A percentile compares a stretch with the other conserved stretches of the same genome.
These are phyloP conservation scores for Boletus smithii DNA, from an alignment of 1,284 basidiomycete genomes.

Conservation along the genomic window DNA sequence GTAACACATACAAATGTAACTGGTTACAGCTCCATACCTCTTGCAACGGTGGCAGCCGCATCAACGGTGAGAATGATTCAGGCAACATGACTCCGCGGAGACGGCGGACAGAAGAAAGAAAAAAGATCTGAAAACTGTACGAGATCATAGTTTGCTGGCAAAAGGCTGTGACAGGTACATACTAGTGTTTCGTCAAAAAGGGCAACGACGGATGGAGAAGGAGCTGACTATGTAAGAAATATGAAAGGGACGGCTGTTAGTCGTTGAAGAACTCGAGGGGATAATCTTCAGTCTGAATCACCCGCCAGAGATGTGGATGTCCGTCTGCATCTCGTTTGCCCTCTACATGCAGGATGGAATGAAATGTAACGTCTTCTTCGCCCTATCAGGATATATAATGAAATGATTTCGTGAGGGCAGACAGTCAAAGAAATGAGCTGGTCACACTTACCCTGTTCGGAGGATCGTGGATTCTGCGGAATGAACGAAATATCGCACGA, in stretches of 20 bases:
- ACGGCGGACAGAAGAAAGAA: not conserved
- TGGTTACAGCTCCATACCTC: not conserved
- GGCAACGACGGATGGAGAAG: not conserved
- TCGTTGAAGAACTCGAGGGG: conserved; percentile 69
- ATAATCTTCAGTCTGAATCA: conserved; percentile 56
- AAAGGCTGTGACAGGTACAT: conserved; percentile 13
- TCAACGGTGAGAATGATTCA: conserved; percentile 1
- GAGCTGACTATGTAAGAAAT: not conserved
- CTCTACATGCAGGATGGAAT: conserved; percentile 67
- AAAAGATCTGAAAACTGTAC: conserved; percentile 4
- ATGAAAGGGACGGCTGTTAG: conserved; percentile 5
- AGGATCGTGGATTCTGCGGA: conserved; percentile 63
- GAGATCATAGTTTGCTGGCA: conserved; percentile 11
- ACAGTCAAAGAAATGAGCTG: conserved; percentile 1
- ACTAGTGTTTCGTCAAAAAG: conserved; percentile 21
- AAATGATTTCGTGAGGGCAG: conserved; percentile 12
- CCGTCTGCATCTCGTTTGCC: conserved; percentile 50
- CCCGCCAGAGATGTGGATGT: conserved; percentile 56
- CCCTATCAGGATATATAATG: conserved; percentile 43
- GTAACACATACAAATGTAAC: conserved; percentile 17
- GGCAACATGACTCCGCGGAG: conserved; percentile 10
- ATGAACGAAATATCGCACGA: conserved; percentile 5
- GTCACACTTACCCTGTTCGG: conserved; percentile 55
- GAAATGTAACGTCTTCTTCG: conserved; percentile 60
- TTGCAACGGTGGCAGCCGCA: conserved; percentile 11